Percentiles rank a stretch among this genome's conserved stretches.
Conservation (phyloP, 2,329 filamentous ascomycete species). For the Calonectria crousiana region DNA sequence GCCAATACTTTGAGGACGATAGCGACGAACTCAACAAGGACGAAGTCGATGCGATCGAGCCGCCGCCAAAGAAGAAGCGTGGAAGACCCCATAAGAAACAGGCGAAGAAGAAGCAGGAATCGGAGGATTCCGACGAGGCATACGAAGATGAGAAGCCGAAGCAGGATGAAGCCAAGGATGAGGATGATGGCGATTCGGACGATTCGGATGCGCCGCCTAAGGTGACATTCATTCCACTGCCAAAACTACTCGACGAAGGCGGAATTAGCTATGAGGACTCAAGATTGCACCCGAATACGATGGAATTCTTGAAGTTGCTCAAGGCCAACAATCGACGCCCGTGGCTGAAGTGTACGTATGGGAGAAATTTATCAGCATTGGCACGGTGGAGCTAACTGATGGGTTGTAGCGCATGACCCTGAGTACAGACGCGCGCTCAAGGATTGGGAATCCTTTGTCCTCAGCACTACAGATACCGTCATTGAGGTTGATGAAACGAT, state of each 20-base stretch:
- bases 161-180: constrained; percentile 39
- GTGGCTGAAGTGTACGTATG: constrained; percentile 68
- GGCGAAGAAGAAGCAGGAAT: not conserved
- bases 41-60: constrained; percentile 37
- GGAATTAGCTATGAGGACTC: constrained; percentile 62
- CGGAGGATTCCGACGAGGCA: constrained; percentile 43
- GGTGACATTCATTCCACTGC: constrained; percentile 51
- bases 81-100: constrained; percentile 34
- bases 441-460: constrained; percentile 86
- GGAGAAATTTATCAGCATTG: not conserved
- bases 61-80: constrained; percentile 45
- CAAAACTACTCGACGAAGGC: constrained; percentile 49
- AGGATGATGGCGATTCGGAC: constrained; percentile 41
- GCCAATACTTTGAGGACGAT: constrained; percentile 62
- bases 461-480: constrained; percentile 77
- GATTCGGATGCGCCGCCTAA: constrained; percentile 51
- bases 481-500: constrained; percentile 82
- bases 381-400: not conserved
- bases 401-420: constrained; percentile 75
- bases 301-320: constrained; percentile 69
- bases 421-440: constrained; percentile 83
- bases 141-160: constrained; percentile 41
- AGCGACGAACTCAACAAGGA: constrained; percentile 27
- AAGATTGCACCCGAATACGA: constrained; percentile 68
- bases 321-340: constrained; percentile 69